These are phyloP conservation scores for Neospermospora avenae DNA, from an alignment of 2,329 filamentous ascomycete genomes.

Conservation along the genomic window DNA sequence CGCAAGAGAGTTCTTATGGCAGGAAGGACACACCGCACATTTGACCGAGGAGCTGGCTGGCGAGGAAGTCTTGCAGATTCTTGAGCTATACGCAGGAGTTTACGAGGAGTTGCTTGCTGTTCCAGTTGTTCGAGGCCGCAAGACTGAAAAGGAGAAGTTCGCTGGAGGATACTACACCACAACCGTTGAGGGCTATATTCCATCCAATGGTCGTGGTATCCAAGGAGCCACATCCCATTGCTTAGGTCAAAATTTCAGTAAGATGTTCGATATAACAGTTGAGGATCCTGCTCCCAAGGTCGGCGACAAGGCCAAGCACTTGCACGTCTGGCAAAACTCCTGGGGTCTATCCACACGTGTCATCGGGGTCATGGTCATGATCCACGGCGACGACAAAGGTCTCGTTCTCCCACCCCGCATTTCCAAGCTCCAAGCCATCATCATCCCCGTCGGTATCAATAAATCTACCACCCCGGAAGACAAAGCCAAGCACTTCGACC, in stretches of 20 bases:
- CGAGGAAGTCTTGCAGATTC: constrained; percentile 85
- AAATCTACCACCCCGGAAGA: constrained; percentile 83
- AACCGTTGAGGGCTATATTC: constrained; percentile 95
- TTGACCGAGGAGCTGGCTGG: constrained; percentile 78
- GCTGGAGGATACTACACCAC: constrained; percentile 95
- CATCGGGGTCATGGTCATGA: constrained; percentile 98
- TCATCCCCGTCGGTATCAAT: constrained; percentile 90
- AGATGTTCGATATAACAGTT: constrained; percentile 98
- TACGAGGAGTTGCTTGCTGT: constrained; percentile 94
- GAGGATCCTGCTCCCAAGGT: constrained; percentile 77
- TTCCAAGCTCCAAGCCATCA: constrained; percentile 77
- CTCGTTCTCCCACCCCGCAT: constrained; percentile 90
- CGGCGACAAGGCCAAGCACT: constrained; percentile 71
- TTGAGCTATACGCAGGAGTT: constrained; percentile 87
- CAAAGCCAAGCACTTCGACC: constrained; percentile 69
- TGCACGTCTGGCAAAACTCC: constrained; percentile 97
- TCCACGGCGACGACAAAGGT: constrained; percentile 94
- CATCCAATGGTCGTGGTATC: constrained; percentile 91
- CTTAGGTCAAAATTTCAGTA: constrained; percentile 96
- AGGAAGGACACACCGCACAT: constrained; percentile 81
- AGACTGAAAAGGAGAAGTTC: constrained; percentile 98
- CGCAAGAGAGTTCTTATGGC: constrained; percentile 95
- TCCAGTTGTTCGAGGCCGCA: constrained; percentile 85
- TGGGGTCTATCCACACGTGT: constrained; percentile 97
- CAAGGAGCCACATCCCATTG: constrained; percentile 90